Evolutionary conservation across 441 rosid genomes (phyloP), one percentile per base, ranked within the genome.

Genomic region (Euphorbia celastroides): DNA sequence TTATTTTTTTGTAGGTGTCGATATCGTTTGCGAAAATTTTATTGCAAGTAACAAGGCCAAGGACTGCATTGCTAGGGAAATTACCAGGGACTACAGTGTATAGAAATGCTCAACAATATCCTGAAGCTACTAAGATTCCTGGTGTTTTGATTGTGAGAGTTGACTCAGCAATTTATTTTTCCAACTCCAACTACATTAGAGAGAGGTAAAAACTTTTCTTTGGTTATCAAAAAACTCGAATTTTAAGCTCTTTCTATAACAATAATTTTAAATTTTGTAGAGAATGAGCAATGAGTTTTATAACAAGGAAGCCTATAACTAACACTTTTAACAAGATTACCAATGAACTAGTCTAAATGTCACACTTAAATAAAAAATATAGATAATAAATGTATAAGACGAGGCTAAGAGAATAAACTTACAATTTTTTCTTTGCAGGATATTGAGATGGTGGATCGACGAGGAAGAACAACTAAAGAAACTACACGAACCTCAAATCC

Each of bases 1-100:
- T 54, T 42, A n/a, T n/a, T n/a, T n/a, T n/a, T 52, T 64, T 71
- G 20, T 73, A 92, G 99, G 99, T 91, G n/a, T 65, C 81, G 2
- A 89, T 92, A 74, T 92, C 98, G 23, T 89, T 92, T 52, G 95
- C 93, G n/a, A 92, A 92, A 76, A 90, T 92, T 61, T 87, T 92
- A 17, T 65, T 92, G 64, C 96, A 92, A 88, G 96, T 92, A 34
- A 90, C 96, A 9, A 79, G 96, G 74, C 98, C 96, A 17, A 70
- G 96, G 51, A 92, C 92, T 6, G 89, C 96, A 12, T 72, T 85
- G 73, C 87, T 92, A 0, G 98, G 98, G 70, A 89, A 88, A 71
- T 38, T 92, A 20, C 96, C 96, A 0, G 76, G 89, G 71, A 90
- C 95, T 27, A 75, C 67, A 14, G 93, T 90, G 52, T 92, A 89